Conservation (phyloP, 139 green algal species). For the Eudorina sp. region DNA sequence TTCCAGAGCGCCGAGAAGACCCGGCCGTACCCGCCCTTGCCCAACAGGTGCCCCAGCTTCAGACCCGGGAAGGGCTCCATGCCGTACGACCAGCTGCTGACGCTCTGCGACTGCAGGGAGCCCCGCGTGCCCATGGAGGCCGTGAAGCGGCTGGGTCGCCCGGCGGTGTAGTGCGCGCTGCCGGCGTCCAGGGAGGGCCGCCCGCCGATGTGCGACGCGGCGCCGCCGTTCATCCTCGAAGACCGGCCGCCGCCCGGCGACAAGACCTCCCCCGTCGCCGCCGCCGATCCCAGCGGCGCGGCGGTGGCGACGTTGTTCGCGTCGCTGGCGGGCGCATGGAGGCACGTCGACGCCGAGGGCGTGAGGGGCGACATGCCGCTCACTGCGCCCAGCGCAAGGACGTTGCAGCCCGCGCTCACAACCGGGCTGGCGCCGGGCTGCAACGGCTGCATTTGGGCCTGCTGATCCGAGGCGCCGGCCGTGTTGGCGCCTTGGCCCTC, state of each 20-base stretch:
- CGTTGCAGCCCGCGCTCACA: not conserved
- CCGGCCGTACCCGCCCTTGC: constrained; percentile 36
- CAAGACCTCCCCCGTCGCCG: too few species aligned
- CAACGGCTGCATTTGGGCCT: too few species aligned
- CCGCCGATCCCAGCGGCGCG: not conserved
- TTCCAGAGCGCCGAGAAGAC: constrained; percentile 25
- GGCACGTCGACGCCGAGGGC: not conserved
- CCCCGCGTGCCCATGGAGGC: not conserved
- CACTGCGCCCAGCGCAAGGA: not conserved
- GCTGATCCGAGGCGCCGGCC: not conserved
- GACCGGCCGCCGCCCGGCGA: too few species aligned
- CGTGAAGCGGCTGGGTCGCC: not conserved
- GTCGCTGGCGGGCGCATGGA: not conserved
- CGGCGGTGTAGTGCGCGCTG: not conserved
- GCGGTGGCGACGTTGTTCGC: not conserved
- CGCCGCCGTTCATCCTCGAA: too few species aligned
- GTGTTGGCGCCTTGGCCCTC: not conserved
- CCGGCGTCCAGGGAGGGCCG: not conserved
- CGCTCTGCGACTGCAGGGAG: not conserved
- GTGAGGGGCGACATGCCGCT: not conserved
- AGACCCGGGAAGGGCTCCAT: constrained; percentile 30
- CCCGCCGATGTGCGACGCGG: not conserved
- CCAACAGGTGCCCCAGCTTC: constrained; percentile 28
- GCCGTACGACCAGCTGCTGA: constrained; percentile 26
- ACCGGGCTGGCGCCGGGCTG: not conserved